Conservation (phyloP, 345 rosid genomes). For the Hibiscus tridactylites region DNA sequence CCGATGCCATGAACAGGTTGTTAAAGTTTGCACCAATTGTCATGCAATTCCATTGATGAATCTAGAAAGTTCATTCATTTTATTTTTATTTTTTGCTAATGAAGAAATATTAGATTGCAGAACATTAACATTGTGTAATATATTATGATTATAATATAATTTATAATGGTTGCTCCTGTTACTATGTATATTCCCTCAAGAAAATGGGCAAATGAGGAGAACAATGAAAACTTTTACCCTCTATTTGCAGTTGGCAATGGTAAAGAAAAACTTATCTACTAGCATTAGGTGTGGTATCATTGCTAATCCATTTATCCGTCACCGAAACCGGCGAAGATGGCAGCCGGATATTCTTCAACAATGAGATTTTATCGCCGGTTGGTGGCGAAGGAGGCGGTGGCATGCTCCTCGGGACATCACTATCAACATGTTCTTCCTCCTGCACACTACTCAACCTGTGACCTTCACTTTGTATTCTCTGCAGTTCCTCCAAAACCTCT, state of each 20-base stretch:
- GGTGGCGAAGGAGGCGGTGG: slow-evolving; percentile 34
- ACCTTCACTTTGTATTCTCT: slow-evolving; percentile 26
- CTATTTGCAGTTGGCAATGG: neutral
- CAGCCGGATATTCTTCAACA: slow-evolving; percentile 21
- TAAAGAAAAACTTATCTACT: slow-evolving; percentile 17
- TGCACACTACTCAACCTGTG: slow-evolving; percentile 4
- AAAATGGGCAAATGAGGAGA: slow-evolving; percentile 1
- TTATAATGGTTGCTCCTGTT: neutral
- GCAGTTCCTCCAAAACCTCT: slow-evolving; percentile 33
- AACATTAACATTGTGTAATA: neutral
- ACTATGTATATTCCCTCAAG: slow-evolving; percentile 17
- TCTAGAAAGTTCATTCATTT: no score
- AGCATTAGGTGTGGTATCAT: slow-evolving; percentile 27
- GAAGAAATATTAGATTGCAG: neutral
- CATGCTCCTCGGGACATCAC: slow-evolving; percentile 1
- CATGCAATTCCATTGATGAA: no score
- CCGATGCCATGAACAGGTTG: no score
- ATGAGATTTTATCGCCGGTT: slow-evolving; percentile 22
- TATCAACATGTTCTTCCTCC: neutral
- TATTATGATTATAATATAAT: neutral
- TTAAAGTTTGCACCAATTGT: no score
- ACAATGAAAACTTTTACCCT: neutral
- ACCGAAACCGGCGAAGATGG: slow-evolving; percentile 54
- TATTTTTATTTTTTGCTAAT: neutral
- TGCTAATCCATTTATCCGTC: slow-evolving; percentile 43